Percentiles rank a stretch among this genome's conserved stretches.
Evolutionary conservation across 805 yeast species (phyloP).

Genomic region (Ogataea minuta): DNA sequence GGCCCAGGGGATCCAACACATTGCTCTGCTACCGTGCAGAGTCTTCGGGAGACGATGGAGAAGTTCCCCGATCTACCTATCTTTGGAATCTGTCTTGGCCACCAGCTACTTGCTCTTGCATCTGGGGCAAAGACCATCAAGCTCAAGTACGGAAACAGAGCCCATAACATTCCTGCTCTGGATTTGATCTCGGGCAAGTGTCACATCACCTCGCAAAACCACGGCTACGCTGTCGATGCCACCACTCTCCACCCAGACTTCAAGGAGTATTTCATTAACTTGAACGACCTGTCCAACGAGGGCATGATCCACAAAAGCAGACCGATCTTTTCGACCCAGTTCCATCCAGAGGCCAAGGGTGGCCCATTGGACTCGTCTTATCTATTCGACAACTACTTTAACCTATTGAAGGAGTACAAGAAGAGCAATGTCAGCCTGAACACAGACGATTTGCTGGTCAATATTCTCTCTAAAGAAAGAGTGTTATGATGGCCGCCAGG

Average conservation of each 20-base stretch:
- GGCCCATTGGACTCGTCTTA: slow-evolving; percentile 94
- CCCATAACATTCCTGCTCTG: slow-evolving; percentile 96
- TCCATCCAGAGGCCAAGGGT: slow-evolving; percentile 99
- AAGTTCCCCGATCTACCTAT: slow-evolving; percentile 70
- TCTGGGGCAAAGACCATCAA: slow-evolving; percentile 91
- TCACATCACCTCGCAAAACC: slow-evolving; percentile 98
- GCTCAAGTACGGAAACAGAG: slow-evolving; percentile 97
- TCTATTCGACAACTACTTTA: slow-evolving; percentile 87
- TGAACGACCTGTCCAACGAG: slow-evolving; percentile 95
- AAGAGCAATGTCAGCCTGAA: slow-evolving; percentile 42
- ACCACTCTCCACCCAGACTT: slow-evolving; percentile 70
- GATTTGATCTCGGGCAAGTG: slow-evolving; percentile 89
- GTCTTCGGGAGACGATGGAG: slow-evolving; percentile 69
- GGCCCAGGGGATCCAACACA: slow-evolving; percentile 99
- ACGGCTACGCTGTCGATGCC: slow-evolving; percentile 95
- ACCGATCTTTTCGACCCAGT: slow-evolving; percentile 95
- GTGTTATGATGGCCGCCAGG: slow-evolving; percentile 36
- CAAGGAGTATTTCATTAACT: slow-evolving; percentile 85
- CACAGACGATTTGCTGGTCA: slow-evolving; percentile 49
- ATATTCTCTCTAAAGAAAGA: slow-evolving; percentile 64
- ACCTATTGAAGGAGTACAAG: slow-evolving; percentile 60
- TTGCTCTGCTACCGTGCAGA: slow-evolving; percentile 73
- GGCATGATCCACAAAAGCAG: slow-evolving; percentile 88
- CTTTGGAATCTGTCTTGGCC: slow-evolving; percentile 97
- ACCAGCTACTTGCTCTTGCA: slow-evolving; percentile 93